Percentiles rank a stretch among this genome's conserved stretches.
Evolutionary conservation across 2,329 filamentous ascomycete genomes (phyloP).

Genomic region (Colletotrichum sp.): DNA sequence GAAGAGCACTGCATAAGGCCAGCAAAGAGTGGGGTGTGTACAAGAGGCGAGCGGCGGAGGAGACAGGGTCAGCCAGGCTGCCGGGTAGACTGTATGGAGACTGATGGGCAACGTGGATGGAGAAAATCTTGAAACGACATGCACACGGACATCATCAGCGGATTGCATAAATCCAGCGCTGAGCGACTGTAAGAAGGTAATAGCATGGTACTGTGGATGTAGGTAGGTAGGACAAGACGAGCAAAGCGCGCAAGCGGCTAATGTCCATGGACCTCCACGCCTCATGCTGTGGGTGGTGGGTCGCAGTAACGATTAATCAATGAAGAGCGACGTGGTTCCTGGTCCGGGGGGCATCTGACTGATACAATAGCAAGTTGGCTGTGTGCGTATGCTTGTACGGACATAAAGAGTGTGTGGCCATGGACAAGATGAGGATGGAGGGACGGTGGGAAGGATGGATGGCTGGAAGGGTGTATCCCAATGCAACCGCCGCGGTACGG

Average conservation of each 20-base stretch:
- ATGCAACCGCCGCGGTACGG: constrained; percentile 11
- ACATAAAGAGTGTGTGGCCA: not conserved
- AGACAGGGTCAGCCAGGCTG: constrained; percentile 1
- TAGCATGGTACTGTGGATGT: not conserved
- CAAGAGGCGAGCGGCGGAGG: not conserved
- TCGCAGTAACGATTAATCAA: constrained; percentile 4
- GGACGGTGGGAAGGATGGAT: constrained; percentile 9
- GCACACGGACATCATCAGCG: constrained; percentile 8
- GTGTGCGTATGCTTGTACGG: not conserved
- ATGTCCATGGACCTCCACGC: constrained; percentile 6
- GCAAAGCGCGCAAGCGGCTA: constrained; percentile 5
- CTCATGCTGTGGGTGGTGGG: constrained; percentile 13
- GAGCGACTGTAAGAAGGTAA: not conserved
- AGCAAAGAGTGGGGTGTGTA: constrained; percentile 17
- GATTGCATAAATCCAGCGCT: constrained; percentile 8
- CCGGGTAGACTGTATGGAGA: not conserved
- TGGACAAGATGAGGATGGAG: constrained; percentile 2
- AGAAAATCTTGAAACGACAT: constrained; percentile 3
- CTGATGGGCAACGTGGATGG: not conserved
- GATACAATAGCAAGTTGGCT: constrained; percentile 12
- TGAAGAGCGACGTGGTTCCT: constrained; percentile 8
- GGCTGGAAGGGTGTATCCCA: not conserved
- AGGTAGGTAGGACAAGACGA: not conserved
- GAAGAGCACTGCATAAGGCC: constrained; percentile 2
- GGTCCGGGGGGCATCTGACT: constrained; percentile 13